Conservation (phyloP, 2,329 filamentous ascomycete species). For the Penicillium freii region DNA sequence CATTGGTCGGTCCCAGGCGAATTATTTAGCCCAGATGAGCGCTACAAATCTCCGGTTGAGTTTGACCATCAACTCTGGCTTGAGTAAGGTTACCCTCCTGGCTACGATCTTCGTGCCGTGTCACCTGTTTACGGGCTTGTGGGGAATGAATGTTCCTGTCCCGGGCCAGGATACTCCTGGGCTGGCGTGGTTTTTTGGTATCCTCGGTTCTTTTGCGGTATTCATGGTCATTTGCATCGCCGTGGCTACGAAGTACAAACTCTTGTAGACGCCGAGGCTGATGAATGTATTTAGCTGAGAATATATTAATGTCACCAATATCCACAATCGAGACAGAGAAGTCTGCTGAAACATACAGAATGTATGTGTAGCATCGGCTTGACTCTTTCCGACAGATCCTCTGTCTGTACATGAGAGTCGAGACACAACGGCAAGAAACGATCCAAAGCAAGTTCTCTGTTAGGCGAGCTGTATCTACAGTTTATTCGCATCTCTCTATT, state of each 20-base stretch:
- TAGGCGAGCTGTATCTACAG: too few species aligned
- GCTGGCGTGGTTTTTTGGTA: conserved; percentile 49
- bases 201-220: conserved; percentile 43
- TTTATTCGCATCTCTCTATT: too few species aligned
- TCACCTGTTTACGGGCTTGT: conserved; percentile 72
- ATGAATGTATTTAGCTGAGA: not conserved
- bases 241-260: conserved; percentile 34
- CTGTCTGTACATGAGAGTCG: too few species aligned
- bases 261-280: conserved; percentile 29
- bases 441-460: too few species aligned
- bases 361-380: too few species aligned
- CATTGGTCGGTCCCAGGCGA: conserved; percentile 83
- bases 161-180: conserved; percentile 39
- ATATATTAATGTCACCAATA: not conserved
- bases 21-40: conserved; percentile 89
- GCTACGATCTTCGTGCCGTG: conserved; percentile 91
- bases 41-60: conserved; percentile 87
- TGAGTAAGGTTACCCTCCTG: conserved; percentile 91
- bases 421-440: too few species aligned
- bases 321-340: too few species aligned
- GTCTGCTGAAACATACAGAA: not conserved
- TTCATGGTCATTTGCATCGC: conserved; percentile 39
- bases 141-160: conserved; percentile 51
- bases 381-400: too few species aligned
- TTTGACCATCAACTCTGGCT: conserved; percentile 76